Conservation (phyloP, 768 basidiomycete genomes). For the Cystobasidiopsis lactophilus region DNA sequence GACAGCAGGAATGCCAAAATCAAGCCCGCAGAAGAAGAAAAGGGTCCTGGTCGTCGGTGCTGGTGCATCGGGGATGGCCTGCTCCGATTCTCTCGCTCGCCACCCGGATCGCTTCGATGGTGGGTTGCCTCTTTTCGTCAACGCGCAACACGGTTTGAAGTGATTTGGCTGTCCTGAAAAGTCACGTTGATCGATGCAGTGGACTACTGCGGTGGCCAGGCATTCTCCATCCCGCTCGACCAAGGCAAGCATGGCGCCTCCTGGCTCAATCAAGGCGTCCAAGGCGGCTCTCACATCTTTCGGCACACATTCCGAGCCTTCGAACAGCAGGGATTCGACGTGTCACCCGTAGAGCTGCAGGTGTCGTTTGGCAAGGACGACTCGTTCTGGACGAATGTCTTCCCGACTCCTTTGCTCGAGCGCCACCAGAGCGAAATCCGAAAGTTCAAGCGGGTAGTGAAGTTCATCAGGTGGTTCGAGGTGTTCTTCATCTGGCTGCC, state of each 20-base stretch:
- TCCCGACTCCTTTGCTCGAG: conserved; percentile 28
- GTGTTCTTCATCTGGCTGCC: conserved; percentile 28
- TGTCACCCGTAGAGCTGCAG: conserved; percentile 25
- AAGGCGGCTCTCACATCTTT: conserved; percentile 25
- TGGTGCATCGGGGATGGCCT: conserved; percentile 25
- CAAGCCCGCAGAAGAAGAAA: conserved; percentile 16
- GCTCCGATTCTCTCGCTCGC: conserved; percentile 25
- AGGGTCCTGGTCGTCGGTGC: conserved; percentile 29
- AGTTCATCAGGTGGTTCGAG: conserved; percentile 26
- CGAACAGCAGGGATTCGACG: conserved; percentile 20
- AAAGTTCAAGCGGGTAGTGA: conserved; percentile 25
- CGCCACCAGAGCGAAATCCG: conserved; percentile 26
- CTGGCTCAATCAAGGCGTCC: conserved; percentile 31
- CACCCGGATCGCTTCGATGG: conserved; percentile 28
- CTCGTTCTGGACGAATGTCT: conserved; percentile 30
- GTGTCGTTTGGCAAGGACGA: conserved; percentile 30
- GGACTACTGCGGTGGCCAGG: conserved; percentile 29
- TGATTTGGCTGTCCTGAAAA: neutral
- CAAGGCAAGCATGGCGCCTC: conserved; percentile 23
- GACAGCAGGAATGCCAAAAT: neutral
- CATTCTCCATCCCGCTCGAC: conserved; percentile 28
- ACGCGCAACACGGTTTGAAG: neutral
- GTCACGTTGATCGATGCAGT: conserved; percentile 24
- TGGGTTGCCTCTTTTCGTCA: neutral
- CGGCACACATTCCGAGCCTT: conserved; percentile 29